Percentiles rank a stretch among this genome's conserved stretches.
These are phyloP conservation scores for Catharanthus roseus DNA, from an alignment of 257 asterid genomes.

Conservation along the genomic window DNA sequence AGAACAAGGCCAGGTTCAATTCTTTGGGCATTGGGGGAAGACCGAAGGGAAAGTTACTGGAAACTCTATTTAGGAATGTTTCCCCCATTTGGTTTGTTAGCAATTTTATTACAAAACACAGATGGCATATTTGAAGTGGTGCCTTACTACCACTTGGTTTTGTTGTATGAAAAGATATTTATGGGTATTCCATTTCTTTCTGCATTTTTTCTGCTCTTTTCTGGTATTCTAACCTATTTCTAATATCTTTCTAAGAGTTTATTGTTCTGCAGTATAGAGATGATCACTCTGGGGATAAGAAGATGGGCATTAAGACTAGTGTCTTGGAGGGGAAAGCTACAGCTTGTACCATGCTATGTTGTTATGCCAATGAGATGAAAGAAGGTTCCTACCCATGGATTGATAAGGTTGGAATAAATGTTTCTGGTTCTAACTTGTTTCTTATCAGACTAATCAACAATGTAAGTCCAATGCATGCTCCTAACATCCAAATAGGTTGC, in stretches of 20 bases:
- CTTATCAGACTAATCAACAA: background rate
- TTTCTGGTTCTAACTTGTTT: background rate
- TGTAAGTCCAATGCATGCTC: background rate
- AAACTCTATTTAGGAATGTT: background rate
- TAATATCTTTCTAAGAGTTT: conserved; percentile 8
- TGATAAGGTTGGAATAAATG: conserved; percentile 68
- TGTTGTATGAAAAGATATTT: background rate
- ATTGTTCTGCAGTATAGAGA: conserved; percentile 76
- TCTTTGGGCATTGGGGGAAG: background rate
- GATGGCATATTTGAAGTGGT: background rate
- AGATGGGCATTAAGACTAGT: conserved; percentile 93
- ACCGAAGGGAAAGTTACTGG: background rate
- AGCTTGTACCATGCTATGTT: conserved; percentile 97
- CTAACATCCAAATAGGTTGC: conserved; percentile 61
- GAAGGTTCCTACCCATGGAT: conserved; percentile 99
- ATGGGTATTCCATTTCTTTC: too few species aligned
- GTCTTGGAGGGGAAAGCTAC: conserved; percentile 98
- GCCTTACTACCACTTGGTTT: background rate
- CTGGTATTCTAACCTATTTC: too few species aligned
- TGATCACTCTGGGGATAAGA: conserved; percentile 91
- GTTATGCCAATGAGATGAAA: conserved; percentile 96
- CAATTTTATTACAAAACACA: background rate
- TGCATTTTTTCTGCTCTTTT: too few species aligned
- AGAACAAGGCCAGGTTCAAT: background rate
- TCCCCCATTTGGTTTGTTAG: background rate